phyloP scores from a whole-genome alignment of 805 yeast species.

The Candida andamanensis region DNA sequence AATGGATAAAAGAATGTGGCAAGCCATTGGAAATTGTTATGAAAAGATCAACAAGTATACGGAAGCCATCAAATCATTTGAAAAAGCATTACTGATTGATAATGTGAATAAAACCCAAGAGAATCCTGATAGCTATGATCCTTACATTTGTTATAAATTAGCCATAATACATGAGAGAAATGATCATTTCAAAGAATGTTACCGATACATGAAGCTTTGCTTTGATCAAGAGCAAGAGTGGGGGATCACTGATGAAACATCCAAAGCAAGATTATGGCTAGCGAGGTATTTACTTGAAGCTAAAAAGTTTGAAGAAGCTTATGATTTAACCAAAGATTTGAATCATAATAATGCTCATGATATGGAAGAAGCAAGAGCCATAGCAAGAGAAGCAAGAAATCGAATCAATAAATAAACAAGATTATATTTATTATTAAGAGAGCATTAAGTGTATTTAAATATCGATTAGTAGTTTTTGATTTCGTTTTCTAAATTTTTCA shows the following conservation, averaged over 20 bases:
- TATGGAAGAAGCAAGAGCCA: slow-evolving; percentile 82
- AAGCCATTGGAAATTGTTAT: slow-evolving; percentile 85
- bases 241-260: slow-evolving; percentile 66
- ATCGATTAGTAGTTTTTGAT: slow-evolving; percentile 15
- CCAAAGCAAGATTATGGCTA: slow-evolving; percentile 82
- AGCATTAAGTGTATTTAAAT: too few relatives aligned
- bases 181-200: slow-evolving; percentile 50
- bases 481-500: slow-evolving; percentile 23
- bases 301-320: slow-evolving; percentile 62
- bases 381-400: slow-evolving; percentile 72
- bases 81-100: slow-evolving; percentile 63
- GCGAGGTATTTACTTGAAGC: slow-evolving; percentile 60
- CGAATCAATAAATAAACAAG: slow-evolving; percentile 28
- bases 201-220: slow-evolving; percentile 61
- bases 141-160: slow-evolving; percentile 55
- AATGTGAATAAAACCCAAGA: slow-evolving; percentile 14
- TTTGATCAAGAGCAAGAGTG: slow-evolving; percentile 59
- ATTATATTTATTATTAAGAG: background rate
- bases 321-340: slow-evolving; percentile 66
- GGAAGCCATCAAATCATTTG: slow-evolving; percentile 78
- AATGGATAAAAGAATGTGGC: slow-evolving; percentile 92
- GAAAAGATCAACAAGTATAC: slow-evolving; percentile 65
- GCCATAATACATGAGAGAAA: slow-evolving; percentile 62
- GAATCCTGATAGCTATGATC: slow-evolving; percentile 21
- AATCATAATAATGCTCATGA: slow-evolving; percentile 71